phyloP scores from a whole-genome alignment of 345 rosid species.

The Moringa oleifera region DNA sequence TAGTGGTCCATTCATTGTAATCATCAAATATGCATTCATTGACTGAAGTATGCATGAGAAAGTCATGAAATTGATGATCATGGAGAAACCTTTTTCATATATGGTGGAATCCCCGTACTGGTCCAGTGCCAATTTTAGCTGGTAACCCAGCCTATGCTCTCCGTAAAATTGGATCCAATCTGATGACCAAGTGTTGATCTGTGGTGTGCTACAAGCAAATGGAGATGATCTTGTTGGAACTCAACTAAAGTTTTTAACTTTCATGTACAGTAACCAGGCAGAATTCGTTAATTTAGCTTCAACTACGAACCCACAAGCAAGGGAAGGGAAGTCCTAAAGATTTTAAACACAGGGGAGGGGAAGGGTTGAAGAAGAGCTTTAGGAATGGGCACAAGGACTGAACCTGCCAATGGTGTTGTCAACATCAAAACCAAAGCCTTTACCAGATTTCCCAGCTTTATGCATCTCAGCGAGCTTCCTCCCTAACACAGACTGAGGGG shows the following conservation, averaged over 20 bases:
- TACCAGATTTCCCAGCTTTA: slow-evolving; percentile 70
- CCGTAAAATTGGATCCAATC: slow-evolving; percentile 90
- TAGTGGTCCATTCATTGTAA: too few species aligned
- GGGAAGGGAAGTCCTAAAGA: neutral
- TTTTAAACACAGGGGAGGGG: neutral
- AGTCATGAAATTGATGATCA: neutral
- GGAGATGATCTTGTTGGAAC: neutral
- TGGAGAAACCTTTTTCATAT: slow-evolving; percentile 58
- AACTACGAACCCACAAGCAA: neutral
- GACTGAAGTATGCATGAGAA: too few species aligned
- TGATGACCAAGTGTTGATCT: slow-evolving; percentile 84
- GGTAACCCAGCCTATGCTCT: slow-evolving; percentile 80
- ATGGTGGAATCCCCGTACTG: slow-evolving; percentile 69
- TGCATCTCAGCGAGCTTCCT: slow-evolving; percentile 96
- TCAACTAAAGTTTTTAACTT: neutral
- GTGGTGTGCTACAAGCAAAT: slow-evolving; percentile 57
- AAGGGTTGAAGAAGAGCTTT: neutral
- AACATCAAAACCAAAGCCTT: slow-evolving; percentile 87
- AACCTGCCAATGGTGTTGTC: slow-evolving; percentile 96
- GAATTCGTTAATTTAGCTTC: neutral
- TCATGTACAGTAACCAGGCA: too few species aligned
- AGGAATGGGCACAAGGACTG: neutral
- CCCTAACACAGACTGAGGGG: slow-evolving; percentile 65
- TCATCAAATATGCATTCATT: too few species aligned
- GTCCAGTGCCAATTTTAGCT: slow-evolving; percentile 65